Evolutionary conservation across 768 basidiomycete species (phyloP), one percentile per base, ranked within the genome.

Genomic region (Pulveroboletus sp.): DNA sequence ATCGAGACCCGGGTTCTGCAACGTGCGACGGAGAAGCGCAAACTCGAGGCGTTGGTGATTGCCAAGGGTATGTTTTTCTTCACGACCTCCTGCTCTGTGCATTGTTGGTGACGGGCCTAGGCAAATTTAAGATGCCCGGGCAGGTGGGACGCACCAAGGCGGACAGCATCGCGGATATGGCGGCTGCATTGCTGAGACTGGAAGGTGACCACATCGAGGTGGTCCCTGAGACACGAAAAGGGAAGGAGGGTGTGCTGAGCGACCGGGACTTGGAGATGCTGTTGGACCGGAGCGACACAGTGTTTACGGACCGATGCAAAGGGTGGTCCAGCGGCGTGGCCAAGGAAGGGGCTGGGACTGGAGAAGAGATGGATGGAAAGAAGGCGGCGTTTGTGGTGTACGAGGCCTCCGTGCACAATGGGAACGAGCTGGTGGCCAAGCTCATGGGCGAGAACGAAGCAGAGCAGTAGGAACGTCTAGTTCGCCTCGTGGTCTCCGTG

Each of bases 11-110:
- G 85, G 67, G 93, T 97, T 59, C 83, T 98, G 77, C 80, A 91
- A 61, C 78, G 83, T n/a, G 89, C 90, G 6, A 77, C 77, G 8
- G 88, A 89, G 73, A 92, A 92, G 71, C 80, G 90, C 40, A 85
- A 90, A 67, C 78, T 99, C 5, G 96, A 98, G 71, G 90, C 90
- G 2, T 75, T 98, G 33, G 93, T 99, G 60, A 97, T 98, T 61
- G 93, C 91, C 8, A 89, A 93, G 70, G 92, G 89, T 85, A 11
- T 11, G 49, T 40, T 14, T 6, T 6, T 3, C 27, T 18, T 15
- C 35, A 9, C 33, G n/a, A 7, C 8, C 7, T 27, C 26, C 7
- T 3, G 31, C 9, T 21, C 9, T 3, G n/a, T 33, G 11, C 39
- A 40, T 18, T 17, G 27, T 15, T 44, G 40, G 31, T 32, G 17